These are phyloP conservation scores for Sanghuangporus sanghuang DNA, from an alignment of 1,284 basidiomycete species.

Conservation along the genomic window DNA sequence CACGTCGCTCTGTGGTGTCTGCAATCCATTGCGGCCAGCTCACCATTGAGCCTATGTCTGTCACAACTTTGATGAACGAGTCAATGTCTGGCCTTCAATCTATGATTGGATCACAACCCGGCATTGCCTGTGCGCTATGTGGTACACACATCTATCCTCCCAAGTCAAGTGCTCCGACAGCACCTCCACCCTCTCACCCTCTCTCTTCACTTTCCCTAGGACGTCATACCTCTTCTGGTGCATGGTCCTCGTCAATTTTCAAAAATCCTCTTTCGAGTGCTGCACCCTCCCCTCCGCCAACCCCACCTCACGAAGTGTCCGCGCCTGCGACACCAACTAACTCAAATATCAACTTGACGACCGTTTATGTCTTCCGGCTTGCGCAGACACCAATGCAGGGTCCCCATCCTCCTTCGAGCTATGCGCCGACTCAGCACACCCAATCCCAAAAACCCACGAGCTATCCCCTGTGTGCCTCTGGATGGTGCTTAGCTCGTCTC, in stretches of 20 bases:
- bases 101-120: constrained; percentile 36
- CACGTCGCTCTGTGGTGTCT: constrained; percentile 77
- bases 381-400: constrained; percentile 26
- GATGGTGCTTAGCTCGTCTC: constrained; percentile 76
- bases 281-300: constrained; percentile 24
- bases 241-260: constrained; percentile 55
- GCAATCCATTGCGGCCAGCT: constrained; percentile 89
- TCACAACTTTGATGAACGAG: constrained; percentile 49
- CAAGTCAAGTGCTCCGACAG: constrained; percentile 7
- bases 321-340: constrained; percentile 17
- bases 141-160: constrained; percentile 48
- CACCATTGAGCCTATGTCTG: constrained; percentile 80
- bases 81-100: constrained; percentile 30
- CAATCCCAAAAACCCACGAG: constrained; percentile 27
- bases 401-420: constrained; percentile 13
- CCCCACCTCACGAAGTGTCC: constrained; percentile 25
- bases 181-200: constrained; percentile 20
- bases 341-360: constrained; percentile 26
- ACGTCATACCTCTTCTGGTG: constrained; percentile 24
- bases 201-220: constrained; percentile 21
- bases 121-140: constrained; percentile 67
- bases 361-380: constrained; percentile 59
- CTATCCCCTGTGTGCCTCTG: constrained; percentile 74
- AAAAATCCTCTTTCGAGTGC: constrained; percentile 40
- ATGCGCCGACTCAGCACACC: background rate